A percentile compares a stretch with the other conserved stretches of the same genome.
phyloP scores from a whole-genome alignment of 192 early-diverging fungal genomes.

The Coemansia sp. region DNA sequence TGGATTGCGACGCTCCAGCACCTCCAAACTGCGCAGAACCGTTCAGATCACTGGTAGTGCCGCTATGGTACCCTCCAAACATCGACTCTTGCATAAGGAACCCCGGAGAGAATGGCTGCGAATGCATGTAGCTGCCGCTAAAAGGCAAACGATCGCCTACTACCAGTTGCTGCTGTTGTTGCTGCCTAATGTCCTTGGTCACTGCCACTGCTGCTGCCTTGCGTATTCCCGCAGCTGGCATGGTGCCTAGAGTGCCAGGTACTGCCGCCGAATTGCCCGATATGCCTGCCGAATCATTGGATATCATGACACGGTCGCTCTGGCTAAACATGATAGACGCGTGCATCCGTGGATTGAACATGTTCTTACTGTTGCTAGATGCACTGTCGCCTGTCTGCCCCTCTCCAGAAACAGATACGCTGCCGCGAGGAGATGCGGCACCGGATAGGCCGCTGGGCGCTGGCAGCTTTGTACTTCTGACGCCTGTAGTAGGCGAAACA shows the following conservation, averaged over 20 bases:
- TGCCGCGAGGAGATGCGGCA: background rate
- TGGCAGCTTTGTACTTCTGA: background rate
- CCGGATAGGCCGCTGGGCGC: background rate
- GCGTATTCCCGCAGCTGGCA: background rate
- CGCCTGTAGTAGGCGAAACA: slow-evolving; percentile 7
- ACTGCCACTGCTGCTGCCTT: background rate
- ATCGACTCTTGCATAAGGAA: slow-evolving; percentile 31
- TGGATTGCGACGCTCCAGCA: slow-evolving; percentile 16
- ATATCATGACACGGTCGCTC: slow-evolving; percentile 39
- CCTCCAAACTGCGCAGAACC: slow-evolving; percentile 14
- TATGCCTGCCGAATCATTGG: background rate
- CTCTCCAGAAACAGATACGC: background rate
- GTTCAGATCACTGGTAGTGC: background rate
- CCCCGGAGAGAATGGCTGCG: slow-evolving; percentile 29
- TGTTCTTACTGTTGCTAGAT: slow-evolving; percentile 1
- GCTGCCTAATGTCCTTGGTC: too few relatives aligned
- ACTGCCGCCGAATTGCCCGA: background rate
- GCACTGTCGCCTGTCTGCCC: background rate
- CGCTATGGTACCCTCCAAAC: slow-evolving; percentile 7
- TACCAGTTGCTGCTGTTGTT: slow-evolving; percentile 5
- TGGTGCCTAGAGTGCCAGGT: background rate
- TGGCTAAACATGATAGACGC: slow-evolving; percentile 48
- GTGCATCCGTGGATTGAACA: slow-evolving; percentile 44
- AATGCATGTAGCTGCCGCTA: slow-evolving; percentile 7
- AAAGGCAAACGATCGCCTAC: background rate